These are phyloP conservation scores for Solanum hybrid DNA, from an alignment of 305 asterid genomes.

Conservation along the genomic window DNA sequence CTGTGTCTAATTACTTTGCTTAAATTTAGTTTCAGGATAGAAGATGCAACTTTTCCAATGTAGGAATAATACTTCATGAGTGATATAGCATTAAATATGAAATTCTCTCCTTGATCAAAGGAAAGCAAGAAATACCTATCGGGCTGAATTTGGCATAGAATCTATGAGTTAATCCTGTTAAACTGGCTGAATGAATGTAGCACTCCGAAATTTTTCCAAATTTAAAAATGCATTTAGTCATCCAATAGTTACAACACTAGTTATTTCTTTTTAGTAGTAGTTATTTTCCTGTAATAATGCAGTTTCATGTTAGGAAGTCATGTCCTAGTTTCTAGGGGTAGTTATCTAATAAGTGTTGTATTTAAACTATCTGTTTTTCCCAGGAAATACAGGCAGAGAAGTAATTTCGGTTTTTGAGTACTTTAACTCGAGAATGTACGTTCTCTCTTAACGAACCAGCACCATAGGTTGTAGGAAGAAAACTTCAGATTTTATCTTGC, in stretches of 20 bases:
- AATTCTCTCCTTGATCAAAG: background rate
- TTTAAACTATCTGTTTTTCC: background rate
- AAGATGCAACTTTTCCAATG: background rate
- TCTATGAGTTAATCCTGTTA: background rate
- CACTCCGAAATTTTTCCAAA: background rate
- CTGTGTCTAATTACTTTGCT: background rate
- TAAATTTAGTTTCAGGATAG: background rate
- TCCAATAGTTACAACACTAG: background rate
- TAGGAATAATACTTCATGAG: background rate
- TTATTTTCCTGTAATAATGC: too few species aligned
- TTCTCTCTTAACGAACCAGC: background rate
- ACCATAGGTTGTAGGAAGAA: background rate
- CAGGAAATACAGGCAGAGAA: too few species aligned
- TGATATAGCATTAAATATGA: background rate
- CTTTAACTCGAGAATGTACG: background rate
- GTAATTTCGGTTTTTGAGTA: background rate
- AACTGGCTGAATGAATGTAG: background rate
- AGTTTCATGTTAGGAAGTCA: background rate
- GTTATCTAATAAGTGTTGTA: background rate
- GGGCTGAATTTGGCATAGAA: background rate
- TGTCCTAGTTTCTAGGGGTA: background rate
- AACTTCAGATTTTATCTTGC: background rate
- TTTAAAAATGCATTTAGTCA: background rate
- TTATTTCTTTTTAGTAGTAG: background rate
- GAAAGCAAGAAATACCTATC: background rate